Percentiles rank a stretch among this genome's conserved stretches.
Conservation (phyloP, 257 asterid species). For the Petrea volubilis region DNA sequence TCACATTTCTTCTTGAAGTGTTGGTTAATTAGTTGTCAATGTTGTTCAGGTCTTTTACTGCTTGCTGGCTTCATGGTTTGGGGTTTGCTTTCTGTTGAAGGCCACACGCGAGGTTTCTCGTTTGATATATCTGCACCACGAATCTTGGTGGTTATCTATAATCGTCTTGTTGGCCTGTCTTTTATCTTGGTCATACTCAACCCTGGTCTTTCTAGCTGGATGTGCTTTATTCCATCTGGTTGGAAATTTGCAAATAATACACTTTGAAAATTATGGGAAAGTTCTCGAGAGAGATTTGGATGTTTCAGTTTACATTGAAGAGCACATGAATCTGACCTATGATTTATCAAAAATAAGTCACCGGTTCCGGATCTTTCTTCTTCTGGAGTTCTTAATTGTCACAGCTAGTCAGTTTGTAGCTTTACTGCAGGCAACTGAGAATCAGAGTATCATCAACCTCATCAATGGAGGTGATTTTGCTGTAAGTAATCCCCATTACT, state of each 20-base stretch:
- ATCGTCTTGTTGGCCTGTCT: slow-evolving; percentile 46
- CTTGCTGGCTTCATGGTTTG: slow-evolving; percentile 57
- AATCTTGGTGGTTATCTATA: slow-evolving; percentile 51
- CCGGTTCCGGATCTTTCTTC: slow-evolving; percentile 75
- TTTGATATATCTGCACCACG: slow-evolving; percentile 50
- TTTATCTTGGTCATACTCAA: slow-evolving; percentile 71
- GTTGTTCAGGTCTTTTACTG: slow-evolving; percentile 59
- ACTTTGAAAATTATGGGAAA: slow-evolving; percentile 72
- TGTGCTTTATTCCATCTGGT: slow-evolving; percentile 70
- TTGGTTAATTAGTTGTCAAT: slow-evolving; percentile 3
- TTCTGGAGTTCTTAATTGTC: slow-evolving; percentile 66
- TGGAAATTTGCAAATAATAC: slow-evolving; percentile 76
- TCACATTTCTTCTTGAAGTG: background rate
- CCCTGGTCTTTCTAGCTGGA: slow-evolving; percentile 67
- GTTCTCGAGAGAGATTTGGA: slow-evolving; percentile 76
- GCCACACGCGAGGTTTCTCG: slow-evolving; percentile 65
- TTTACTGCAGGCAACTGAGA: slow-evolving; percentile 67
- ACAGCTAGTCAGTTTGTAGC: slow-evolving; percentile 70
- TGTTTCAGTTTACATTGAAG: slow-evolving; percentile 70
- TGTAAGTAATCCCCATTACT: slow-evolving; percentile 41
- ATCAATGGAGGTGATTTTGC: slow-evolving; percentile 84
- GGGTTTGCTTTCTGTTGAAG: slow-evolving; percentile 65
- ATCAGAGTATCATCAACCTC: slow-evolving; percentile 64
- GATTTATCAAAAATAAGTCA: slow-evolving; percentile 84
- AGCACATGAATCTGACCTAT: slow-evolving; percentile 64